Evolutionary conservation across 139 green algal genomes (phyloP).

Genomic region (Picochlorum sp.): DNA sequence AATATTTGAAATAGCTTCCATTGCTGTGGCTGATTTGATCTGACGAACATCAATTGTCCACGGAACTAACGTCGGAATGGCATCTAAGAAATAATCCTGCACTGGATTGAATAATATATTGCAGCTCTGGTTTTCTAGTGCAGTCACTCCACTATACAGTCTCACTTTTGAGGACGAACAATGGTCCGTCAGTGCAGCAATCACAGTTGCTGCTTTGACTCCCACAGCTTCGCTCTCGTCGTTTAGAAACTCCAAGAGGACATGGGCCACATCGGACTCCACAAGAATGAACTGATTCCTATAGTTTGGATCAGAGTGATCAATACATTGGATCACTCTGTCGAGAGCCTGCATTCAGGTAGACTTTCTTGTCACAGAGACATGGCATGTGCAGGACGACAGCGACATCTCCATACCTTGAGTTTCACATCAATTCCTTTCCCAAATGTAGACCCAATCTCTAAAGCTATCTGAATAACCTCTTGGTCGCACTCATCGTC

Average conservation of each 20-base stretch:
- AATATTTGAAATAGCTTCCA: slow-evolving; percentile 6
- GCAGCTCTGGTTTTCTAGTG: slow-evolving; percentile 6
- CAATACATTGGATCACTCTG: background rate
- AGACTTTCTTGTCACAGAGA: background rate
- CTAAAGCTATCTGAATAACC: background rate
- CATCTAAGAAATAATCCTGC: slow-evolving; percentile 14
- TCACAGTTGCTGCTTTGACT: slow-evolving; percentile 7
- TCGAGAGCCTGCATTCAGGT: slow-evolving; percentile 13
- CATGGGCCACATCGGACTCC: slow-evolving; percentile 12
- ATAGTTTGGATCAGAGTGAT: slow-evolving; percentile 14
- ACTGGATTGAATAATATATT: slow-evolving; percentile 21
- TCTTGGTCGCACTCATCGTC: slow-evolving; percentile 1
- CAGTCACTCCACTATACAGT: slow-evolving; percentile 4
- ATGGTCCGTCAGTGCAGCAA: slow-evolving; percentile 15
- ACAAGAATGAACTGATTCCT: slow-evolving; percentile 11
- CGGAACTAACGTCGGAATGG: slow-evolving; percentile 14
- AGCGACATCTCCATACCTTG: slow-evolving; percentile 2
- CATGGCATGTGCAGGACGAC: background rate
- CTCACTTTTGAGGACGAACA: slow-evolving; percentile 5
- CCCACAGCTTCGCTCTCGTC: slow-evolving; percentile 12
- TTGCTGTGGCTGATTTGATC: slow-evolving; percentile 6
- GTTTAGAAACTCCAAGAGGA: slow-evolving; percentile 14
- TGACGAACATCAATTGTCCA: background rate
- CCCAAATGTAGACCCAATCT: slow-evolving; percentile 5
- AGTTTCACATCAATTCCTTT: slow-evolving; percentile 20